Percentiles rank a stretch among this genome's conserved stretches.
Evolutionary conservation across 1,284 basidiomycete genomes (phyloP).

Genomic region (Tremellales sp.): DNA sequence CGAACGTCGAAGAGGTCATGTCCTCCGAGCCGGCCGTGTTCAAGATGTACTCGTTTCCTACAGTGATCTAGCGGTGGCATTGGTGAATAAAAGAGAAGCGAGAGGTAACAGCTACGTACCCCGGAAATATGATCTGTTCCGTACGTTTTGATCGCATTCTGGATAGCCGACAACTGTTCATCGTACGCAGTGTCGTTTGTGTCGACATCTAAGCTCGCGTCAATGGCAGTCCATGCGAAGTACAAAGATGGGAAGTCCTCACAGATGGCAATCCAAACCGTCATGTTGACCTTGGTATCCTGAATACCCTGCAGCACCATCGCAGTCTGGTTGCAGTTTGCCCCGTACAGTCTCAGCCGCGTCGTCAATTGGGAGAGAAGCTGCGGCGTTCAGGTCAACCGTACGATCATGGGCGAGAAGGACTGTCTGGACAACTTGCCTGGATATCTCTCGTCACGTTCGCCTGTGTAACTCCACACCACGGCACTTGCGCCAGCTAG

Average conservation of each 20-base stretch:
- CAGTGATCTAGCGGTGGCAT: conserved; percentile 27
- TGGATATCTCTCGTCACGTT: conserved; percentile 52
- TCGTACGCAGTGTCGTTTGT: conserved; percentile 65
- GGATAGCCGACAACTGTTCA: conserved; percentile 66
- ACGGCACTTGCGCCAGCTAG: conserved; percentile 29
- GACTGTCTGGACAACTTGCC: conserved; percentile 13
- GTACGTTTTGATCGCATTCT: conserved; percentile 63
- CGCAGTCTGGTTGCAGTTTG: conserved; percentile 54
- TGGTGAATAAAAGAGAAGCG: neutral
- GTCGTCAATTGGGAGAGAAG: conserved; percentile 47
- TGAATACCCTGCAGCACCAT: conserved; percentile 71
- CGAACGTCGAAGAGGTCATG: conserved; percentile 29
- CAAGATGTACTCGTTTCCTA: conserved; percentile 69
- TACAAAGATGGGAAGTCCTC: conserved; percentile 11
- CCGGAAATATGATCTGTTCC: conserved; percentile 75
- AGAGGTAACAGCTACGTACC: conserved; percentile 55
- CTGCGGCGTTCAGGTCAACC: conserved; percentile 10
- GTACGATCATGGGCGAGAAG: neutral
- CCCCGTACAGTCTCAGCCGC: conserved; percentile 44
- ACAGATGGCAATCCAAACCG: conserved; percentile 79
- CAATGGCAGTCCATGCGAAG: neutral
- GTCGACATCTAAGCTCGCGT: conserved; percentile 49
- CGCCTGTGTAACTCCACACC: conserved; percentile 48
- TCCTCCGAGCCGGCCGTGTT: conserved; percentile 37
- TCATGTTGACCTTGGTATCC: conserved; percentile 82